These are phyloP conservation scores for Xenoacremonium recifei DNA, from an alignment of 2,329 filamentous ascomycete species.

Conservation along the genomic window DNA sequence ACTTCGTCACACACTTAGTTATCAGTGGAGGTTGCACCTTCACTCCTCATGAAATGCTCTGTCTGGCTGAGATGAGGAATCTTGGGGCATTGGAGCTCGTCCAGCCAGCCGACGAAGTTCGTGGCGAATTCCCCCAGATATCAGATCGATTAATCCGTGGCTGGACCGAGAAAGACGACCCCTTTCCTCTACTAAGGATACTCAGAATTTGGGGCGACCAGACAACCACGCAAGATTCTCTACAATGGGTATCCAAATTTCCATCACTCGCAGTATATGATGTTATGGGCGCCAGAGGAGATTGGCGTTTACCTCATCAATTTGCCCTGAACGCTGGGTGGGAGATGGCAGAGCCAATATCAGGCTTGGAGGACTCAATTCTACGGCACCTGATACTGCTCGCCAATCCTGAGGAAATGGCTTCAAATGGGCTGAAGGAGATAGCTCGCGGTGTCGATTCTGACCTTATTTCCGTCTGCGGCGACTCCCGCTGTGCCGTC, in stretches of 20 bases:
- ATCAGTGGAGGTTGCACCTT: constrained; percentile 38
- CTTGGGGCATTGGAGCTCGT: constrained; percentile 48
- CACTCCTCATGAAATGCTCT: constrained; percentile 37
- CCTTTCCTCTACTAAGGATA: constrained; percentile 47
- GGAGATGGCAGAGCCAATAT: constrained; percentile 26
- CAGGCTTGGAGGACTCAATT: constrained; percentile 31
- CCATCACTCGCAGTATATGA: constrained; percentile 46
- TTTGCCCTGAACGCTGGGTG: constrained; percentile 31
- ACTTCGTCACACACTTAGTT: constrained; percentile 42
- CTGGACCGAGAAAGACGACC: constrained; percentile 40
- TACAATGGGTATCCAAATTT: constrained; percentile 41
- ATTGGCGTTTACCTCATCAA: constrained; percentile 33
- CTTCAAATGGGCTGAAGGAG: constrained; percentile 21
- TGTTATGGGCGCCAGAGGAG: constrained; percentile 32
- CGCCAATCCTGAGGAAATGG: constrained; percentile 25
- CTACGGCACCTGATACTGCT: constrained; percentile 36
- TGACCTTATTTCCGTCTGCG: constrained; percentile 33
- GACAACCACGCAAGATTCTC: constrained; percentile 37
- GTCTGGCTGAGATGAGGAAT: constrained; percentile 42
- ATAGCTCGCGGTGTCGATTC: constrained; percentile 33
- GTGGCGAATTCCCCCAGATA: constrained; percentile 34
- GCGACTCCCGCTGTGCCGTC: constrained; percentile 32
- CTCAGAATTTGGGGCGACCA: constrained; percentile 44
- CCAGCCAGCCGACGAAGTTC: constrained; percentile 32
- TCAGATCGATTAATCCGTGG: constrained; percentile 45